These are phyloP conservation scores for Candida caryicola DNA, from an alignment of 805 yeast species.

Conservation along the genomic window DNA sequence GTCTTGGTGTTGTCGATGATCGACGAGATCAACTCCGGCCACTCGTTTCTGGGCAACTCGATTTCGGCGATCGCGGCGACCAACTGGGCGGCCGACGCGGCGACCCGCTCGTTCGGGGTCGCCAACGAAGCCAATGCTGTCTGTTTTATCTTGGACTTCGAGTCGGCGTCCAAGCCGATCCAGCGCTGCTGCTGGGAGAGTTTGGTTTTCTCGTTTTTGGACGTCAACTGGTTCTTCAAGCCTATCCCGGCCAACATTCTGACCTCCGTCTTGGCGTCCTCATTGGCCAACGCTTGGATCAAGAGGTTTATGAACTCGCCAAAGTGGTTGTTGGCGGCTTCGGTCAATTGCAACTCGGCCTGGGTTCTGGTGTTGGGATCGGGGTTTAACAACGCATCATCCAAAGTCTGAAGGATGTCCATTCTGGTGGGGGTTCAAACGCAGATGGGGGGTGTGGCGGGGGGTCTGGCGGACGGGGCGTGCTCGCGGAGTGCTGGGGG, in stretches of 20 bases:
- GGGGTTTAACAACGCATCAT: constrained; percentile 71
- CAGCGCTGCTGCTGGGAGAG: constrained; percentile 68
- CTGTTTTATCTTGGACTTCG: constrained; percentile 64
- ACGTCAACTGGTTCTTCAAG: constrained; percentile 80
- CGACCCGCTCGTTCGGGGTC: constrained; percentile 71
- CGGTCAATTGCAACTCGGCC: constrained; percentile 75
- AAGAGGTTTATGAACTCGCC: constrained; percentile 68
- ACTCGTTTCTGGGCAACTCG: constrained; percentile 81
- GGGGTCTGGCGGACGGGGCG: neutral
- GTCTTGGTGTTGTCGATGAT: constrained; percentile 85
- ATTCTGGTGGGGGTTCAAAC: constrained; percentile 18
- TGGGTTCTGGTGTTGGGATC: constrained; percentile 64
- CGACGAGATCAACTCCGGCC: constrained; percentile 82
- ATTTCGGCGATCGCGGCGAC: constrained; percentile 97
- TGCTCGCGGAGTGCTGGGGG: neutral
- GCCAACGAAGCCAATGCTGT: constrained; percentile 57
- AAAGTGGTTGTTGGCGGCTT: constrained; percentile 72
- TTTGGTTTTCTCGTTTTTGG: constrained; percentile 68
- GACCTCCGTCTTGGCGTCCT: constrained; percentile 66
- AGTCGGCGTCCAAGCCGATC: constrained; percentile 55
- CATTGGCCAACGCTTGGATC: constrained; percentile 69
- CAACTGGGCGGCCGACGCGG: constrained; percentile 85
- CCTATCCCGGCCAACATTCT: constrained; percentile 89
- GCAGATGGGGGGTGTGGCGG: neutral
- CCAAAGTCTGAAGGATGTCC: constrained; percentile 72